phyloP scores from a whole-genome alignment of 768 basidiomycete genomes.

The Mycena galericulata region DNA sequence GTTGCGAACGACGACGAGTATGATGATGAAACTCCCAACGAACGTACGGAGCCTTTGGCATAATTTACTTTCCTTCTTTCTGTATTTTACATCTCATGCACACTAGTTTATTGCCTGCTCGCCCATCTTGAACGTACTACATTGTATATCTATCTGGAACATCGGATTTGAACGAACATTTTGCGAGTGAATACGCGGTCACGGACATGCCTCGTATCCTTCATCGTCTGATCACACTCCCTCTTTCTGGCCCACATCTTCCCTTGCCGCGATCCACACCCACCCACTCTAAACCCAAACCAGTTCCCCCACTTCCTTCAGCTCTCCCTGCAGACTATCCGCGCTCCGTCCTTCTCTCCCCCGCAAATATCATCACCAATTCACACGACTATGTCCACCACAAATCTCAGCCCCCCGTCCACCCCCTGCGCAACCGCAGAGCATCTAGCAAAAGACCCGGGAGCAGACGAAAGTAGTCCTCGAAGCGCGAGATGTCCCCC shows the following conservation, averaged over 20 bases:
- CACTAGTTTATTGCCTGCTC: conserved; percentile 3
- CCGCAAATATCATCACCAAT: conserved; percentile 65
- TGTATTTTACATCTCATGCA: neutral
- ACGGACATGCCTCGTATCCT: conserved; percentile 74
- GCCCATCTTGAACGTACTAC: conserved; percentile 2
- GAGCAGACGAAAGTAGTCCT: conserved; percentile 48
- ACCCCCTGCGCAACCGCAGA: conserved; percentile 46
- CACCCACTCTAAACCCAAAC: conserved; percentile 44
- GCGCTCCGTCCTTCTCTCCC: conserved; percentile 72
- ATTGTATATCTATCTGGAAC: conserved; percentile 24
- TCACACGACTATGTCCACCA: conserved; percentile 62
- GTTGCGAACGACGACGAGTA: neutral
- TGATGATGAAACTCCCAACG: conserved; percentile 24
- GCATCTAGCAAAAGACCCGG: conserved; percentile 22
- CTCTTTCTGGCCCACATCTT: conserved; percentile 40
- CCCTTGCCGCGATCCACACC: neutral
- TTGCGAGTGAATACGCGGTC: too few relatives aligned
- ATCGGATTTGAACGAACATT: too few relatives aligned
- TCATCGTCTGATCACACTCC: conserved; percentile 66
- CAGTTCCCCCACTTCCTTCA: conserved; percentile 51
- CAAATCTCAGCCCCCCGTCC: conserved; percentile 68
- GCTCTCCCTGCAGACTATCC: conserved; percentile 58
- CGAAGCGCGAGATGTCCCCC: conserved; percentile 67
- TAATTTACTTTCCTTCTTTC: neutral
- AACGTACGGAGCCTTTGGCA: conserved; percentile 2